Conservation (phyloP, 2,329 filamentous ascomycete species). For the Cladophialophora exuberans region DNA sequence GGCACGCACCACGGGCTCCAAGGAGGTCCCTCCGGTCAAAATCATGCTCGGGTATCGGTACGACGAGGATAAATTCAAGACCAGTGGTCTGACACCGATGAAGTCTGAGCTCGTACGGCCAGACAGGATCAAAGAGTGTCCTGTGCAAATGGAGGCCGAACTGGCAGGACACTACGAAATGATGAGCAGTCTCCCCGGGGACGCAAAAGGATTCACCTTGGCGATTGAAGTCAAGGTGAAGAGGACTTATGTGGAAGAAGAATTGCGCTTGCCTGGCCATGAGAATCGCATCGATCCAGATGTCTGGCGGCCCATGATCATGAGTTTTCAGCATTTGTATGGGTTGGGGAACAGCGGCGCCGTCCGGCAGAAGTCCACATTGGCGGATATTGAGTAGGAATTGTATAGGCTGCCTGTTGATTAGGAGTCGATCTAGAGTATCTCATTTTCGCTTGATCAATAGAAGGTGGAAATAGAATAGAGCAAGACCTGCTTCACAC, state of each 20-base stretch:
- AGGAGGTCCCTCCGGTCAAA: conserved; percentile 30
- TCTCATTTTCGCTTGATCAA: too few relatives aligned
- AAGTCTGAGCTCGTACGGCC: conserved; percentile 41
- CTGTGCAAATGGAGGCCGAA: conserved; percentile 49
- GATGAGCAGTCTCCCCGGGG: conserved; percentile 40
- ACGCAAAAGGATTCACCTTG: too few relatives aligned
- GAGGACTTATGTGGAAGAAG: conserved; percentile 39
- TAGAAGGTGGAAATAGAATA: too few relatives aligned
- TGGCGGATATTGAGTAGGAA: conserved; percentile 11
- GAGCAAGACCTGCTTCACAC: too few relatives aligned
- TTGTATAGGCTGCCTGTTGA: conserved; percentile 5
- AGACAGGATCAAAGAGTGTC: conserved; percentile 43
- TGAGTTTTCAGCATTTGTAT: conserved; percentile 50
- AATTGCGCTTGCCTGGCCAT: conserved; percentile 41
- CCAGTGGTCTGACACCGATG: conserved; percentile 38
- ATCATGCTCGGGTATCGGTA: conserved; percentile 39
- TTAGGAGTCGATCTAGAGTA: too few relatives aligned
- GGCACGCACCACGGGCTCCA: conserved; percentile 42
- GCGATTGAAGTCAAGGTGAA: conserved; percentile 44
- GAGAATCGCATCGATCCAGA: conserved; percentile 48
- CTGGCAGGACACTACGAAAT: conserved; percentile 39
- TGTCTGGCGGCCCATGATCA: conserved; percentile 49
- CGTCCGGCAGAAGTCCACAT: too few relatives aligned
- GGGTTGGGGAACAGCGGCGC: conserved; percentile 35
- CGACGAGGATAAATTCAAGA: conserved; percentile 45